A percentile compares a stretch with the other conserved stretches of the same genome.
Conservation (phyloP, 345 rosid species). For the Eucalyptus regnans region DNA sequence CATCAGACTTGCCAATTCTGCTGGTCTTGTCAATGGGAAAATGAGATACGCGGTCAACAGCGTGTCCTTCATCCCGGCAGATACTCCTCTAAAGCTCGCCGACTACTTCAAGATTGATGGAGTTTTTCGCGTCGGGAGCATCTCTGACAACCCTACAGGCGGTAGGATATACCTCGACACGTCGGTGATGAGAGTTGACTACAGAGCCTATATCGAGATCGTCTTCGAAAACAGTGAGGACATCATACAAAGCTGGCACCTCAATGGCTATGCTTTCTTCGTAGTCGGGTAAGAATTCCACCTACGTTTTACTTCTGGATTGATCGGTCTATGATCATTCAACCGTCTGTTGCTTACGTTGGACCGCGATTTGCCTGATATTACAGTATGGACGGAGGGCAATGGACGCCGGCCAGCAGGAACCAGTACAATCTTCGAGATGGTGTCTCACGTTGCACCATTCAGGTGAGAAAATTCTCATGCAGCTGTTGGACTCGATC, state of each 20-base stretch:
- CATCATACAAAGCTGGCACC: constrained; percentile 39
- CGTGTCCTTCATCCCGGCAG: constrained; percentile 23
- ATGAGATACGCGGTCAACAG: constrained; percentile 39
- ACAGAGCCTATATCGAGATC: constrained; percentile 27
- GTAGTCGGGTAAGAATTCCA: constrained; percentile 31
- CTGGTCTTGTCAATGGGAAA: constrained; percentile 28
- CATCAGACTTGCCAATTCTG: constrained; percentile 19
- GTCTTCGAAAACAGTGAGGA: constrained; percentile 25
- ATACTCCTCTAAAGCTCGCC: constrained; percentile 38
- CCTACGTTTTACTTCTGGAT: neutral
- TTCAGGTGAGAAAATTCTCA: neutral
- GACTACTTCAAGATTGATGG: constrained; percentile 33
- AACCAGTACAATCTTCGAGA: constrained; percentile 9
- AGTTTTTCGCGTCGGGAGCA: constrained; percentile 28
- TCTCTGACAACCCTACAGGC: constrained; percentile 18
- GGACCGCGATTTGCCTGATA: neutral
- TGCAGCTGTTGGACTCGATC: neutral
- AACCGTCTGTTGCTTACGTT: neutral
- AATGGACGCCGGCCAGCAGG: constrained; percentile 4
- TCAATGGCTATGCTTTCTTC: constrained; percentile 35
- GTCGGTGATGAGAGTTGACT: constrained; percentile 18
- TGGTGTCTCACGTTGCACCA: constrained; percentile 3
- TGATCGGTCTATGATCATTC: neutral
- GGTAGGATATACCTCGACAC: constrained; percentile 36
- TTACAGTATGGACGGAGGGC: constrained; percentile 11